These are phyloP conservation scores for Leccinum fibrillosum DNA, from an alignment of 768 basidiomycete species.

Conservation along the genomic window DNA sequence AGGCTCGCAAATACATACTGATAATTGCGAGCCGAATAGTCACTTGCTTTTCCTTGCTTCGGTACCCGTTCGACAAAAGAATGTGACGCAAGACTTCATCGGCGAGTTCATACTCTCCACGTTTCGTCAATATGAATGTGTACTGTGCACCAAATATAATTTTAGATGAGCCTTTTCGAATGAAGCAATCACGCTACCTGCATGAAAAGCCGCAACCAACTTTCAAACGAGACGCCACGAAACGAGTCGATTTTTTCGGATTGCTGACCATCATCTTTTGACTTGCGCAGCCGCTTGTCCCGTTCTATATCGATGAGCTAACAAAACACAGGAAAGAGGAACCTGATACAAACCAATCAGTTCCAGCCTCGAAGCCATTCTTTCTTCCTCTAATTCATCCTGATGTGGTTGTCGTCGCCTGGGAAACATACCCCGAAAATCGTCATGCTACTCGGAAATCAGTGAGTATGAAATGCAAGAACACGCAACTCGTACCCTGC, in stretches of 20 bases:
- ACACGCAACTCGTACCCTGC: conserved; percentile 54
- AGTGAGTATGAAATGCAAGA: background rate
- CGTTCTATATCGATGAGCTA: conserved; percentile 42
- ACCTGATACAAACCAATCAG: conserved; percentile 51
- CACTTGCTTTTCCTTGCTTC: conserved; percentile 57
- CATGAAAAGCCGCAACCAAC: conserved; percentile 84
- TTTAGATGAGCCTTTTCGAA: conserved; percentile 1
- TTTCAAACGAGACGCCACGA: conserved; percentile 76
- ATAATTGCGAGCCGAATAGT: conserved; percentile 75
- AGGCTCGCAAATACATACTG: conserved; percentile 39
- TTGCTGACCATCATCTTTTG: conserved; percentile 39
- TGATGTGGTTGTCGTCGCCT: conserved; percentile 13
- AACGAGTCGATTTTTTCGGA: conserved; percentile 58
- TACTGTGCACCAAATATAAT: conserved; percentile 47
- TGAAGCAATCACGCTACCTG: conserved; percentile 49
- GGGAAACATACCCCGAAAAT: conserved; percentile 21
- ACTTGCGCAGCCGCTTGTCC: conserved; percentile 52
- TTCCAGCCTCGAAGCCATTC: conserved; percentile 50
- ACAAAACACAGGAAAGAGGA: background rate
- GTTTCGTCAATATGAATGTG: conserved; percentile 62
- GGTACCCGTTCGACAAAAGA: conserved; percentile 69
- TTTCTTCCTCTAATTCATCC: conserved; percentile 14
- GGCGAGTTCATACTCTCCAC: conserved; percentile 61
- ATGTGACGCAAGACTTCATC: conserved; percentile 79
- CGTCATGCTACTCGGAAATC: conserved; percentile 30